Evolutionary conservation across 768 basidiomycete genomes (phyloP), one percentile per base, ranked within the genome.

Genomic region (Gelatoporia subvermispora): DNA sequence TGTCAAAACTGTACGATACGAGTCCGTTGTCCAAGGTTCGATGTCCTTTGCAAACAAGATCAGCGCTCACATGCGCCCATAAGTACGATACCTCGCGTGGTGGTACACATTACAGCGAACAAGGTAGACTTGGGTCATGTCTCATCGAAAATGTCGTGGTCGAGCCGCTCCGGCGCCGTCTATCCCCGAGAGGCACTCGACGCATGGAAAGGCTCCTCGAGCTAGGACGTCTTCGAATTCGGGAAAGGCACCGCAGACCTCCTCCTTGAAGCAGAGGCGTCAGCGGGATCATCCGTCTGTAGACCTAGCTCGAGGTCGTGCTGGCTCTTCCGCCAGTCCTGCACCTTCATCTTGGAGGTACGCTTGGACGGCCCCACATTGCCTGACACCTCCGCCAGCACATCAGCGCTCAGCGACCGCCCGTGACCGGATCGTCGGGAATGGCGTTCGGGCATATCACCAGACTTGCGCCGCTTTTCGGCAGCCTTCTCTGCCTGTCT

Each of bases 251-350:
- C 79, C 16, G 67, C 71, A 10, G 69, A 61, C 61, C 24, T 56
- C 17, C 63, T 65, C 49, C 65, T 64, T 37, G 71, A 68, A 41
- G 73, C 66, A 35, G 71, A 65, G 51, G 63, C 68, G 52, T 39
- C 62, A 58, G 22, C 52, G 35, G 35, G 43, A 11, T 42, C 39
- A 2, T 43, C 48, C 10, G 47, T 49, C 41, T 39, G 49, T 13
- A 37, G 44, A 35, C 35, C 48, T 40, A 44, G 49, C 42, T 55
- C 57, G 15, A 51, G 57, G 18, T 64, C 62, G 39, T 79, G 76
- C 61, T 90, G 88, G 57, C 82, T 76, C 54, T 78, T 77, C 65
- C 88, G 83, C 88, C 89, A 91, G 61, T 89, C 88, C 64, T 89
- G 85, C 35, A 91, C 88, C 62, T 89, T 88, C 72, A 90, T 65